Conservation (phyloP, 257 asterid genomes). For the Solanum lycopersicoides region DNA sequence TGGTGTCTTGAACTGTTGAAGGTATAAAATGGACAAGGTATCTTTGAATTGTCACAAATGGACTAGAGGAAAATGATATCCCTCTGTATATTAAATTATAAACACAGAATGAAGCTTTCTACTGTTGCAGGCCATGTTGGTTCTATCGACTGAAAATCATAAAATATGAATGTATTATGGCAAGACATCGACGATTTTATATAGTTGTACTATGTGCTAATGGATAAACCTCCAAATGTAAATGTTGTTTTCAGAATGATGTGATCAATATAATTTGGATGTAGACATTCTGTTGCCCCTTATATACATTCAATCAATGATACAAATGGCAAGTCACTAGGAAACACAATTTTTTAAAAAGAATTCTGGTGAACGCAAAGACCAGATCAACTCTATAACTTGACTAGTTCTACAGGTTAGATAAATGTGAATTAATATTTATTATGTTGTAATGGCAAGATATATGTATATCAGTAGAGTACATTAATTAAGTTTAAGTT, state of each 20-base stretch:
- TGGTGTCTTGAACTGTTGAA: not conserved
- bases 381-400: not conserved
- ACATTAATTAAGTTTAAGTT: not conserved
- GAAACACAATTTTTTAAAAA: not conserved
- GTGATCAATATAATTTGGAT: not conserved
- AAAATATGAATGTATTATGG: constrained; percentile 4
- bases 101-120: constrained; percentile 1
- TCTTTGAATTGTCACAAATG: not conserved
- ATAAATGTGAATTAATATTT: not conserved
- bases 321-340: not conserved
- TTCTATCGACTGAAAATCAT: constrained; percentile 26
- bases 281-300: not conserved
- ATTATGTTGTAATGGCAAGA: not conserved
- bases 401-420: not conserved
- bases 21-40: not conserved
- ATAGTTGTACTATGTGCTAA: not conserved
- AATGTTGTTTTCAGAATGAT: not conserved
- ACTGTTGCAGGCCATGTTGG: constrained; percentile 54
- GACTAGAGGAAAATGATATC: constrained; percentile 16
- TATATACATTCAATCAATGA: not conserved
- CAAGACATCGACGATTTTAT: not conserved
- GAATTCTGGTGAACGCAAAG: not conserved
- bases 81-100: not conserved
- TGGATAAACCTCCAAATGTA: not conserved
- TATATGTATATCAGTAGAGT: not conserved